These are phyloP conservation scores for Candida multigemmis DNA, from an alignment of 805 yeast species.

Conservation along the genomic window DNA sequence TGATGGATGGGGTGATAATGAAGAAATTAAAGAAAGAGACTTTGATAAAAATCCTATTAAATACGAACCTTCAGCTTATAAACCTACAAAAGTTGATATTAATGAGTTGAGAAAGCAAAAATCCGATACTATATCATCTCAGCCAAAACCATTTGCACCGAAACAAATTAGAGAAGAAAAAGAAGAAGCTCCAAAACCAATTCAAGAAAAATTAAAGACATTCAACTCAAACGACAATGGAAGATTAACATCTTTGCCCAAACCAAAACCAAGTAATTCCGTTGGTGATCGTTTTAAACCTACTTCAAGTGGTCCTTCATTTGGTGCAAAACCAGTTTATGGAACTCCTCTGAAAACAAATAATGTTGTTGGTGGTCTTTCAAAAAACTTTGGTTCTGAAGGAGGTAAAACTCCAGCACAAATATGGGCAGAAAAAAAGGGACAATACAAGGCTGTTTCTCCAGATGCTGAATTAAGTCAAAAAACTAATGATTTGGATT, in stretches of 20 bases:
- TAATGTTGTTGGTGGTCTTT: conserved; percentile 49
- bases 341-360: conserved; percentile 28
- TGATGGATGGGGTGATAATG: conserved; percentile 71
- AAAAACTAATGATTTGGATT: conserved; percentile 10
- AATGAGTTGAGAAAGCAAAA: conserved; percentile 42
- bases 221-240: conserved; percentile 31
- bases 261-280: conserved; percentile 43
- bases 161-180: conserved; percentile 27
- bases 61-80: conserved; percentile 52
- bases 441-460: conserved; percentile 42
- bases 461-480: conserved; percentile 8
- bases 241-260: conserved; percentile 53
- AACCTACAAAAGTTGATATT: conserved; percentile 57
- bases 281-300: conserved; percentile 42
- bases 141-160: conserved; percentile 15
- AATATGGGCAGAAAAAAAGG: conserved; percentile 88
- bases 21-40: conserved; percentile 47
- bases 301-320: conserved; percentile 17
- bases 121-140: conserved; percentile 36
- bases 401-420: conserved; percentile 92
- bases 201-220: conserved; percentile 36
- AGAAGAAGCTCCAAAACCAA: conserved; percentile 39
- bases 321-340: conserved; percentile 28
- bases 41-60: conserved; percentile 41
- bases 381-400: conserved; percentile 53